Base-by-base conservation (phyloP, 352 stramenopile genomes). In the Phytophthora aleatoria region DNA sequence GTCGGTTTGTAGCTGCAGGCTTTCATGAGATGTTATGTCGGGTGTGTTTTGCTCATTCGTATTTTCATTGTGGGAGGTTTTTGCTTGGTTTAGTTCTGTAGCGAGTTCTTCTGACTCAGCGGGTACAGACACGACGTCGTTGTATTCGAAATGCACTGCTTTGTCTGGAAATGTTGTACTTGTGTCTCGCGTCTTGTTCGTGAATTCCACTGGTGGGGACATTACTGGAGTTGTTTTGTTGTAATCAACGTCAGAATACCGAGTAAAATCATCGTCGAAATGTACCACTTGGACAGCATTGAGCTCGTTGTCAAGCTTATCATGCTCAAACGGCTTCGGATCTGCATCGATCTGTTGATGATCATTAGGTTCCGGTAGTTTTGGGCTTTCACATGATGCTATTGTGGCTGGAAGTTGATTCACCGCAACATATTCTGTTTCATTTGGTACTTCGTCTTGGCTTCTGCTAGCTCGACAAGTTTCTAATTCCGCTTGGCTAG, bases 361-460 rank as follows among this genome's bases (percentile, higher is more conserved):
- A 5, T 16, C 24, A 35, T 42, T 7, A 26, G 1, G 26, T 8
- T 51, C 50, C 1, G 33, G 31, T 35, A 57, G 15, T 33, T 39
- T 47, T 42, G 51, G 60, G 5, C 60, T 67, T 12, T 67, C 60
- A 33, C 35, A 62, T 26, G 13, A 24, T 3, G 7, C 11, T 27
- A 56, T 55, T 42, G 15, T 36, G 10, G n/a, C 3, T 10, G 26
- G 33, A 11, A 24, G 7, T 2, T 53, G 31, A 2, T 33, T 52
- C 42, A 56, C 20, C 26, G n/a, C 44, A 4, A 47, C 28, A 16
- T 15, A 36, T 43, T 58, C 24, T 44, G 50, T 30, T 50, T 55
- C 43, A 38, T 0, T 51, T 43, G 41, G 9, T 42, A 20, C 8
- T 39, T 52, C 43, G 3, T 39, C 50, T 28, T 9, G 28, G 15